Base-by-base conservation (phyloP, 352 stramenopile species). In the Phytophthora hibernalis region DNA sequence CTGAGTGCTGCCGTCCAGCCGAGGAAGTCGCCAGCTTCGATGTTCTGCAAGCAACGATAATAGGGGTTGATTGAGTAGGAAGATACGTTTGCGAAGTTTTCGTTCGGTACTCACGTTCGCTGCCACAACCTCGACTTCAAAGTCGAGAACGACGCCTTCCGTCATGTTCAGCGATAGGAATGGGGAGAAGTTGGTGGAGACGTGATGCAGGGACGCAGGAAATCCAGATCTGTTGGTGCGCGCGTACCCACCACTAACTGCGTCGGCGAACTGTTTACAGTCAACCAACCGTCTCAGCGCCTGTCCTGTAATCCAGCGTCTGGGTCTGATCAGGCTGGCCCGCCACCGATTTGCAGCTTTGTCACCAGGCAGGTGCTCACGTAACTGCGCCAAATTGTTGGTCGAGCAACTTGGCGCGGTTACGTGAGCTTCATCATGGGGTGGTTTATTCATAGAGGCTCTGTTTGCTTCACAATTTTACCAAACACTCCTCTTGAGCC, bases 51-150 rank as follows among this genome's bases (percentile, higher is more conserved):
- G 8, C 8, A 16, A 40, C n/a, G 21, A 5, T 12, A 48, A n/a
- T 40, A 40, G 33, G 11, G 13, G 5, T 40, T 24, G 18, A n/a
- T 3, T 28, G 9, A 47, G 40, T 26, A 22, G 40, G 11, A 47
- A 20, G 37, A n/a, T 16, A 38, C 15, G 3, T 47, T 47, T 40
- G 33, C 33, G n/a, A 13, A 47, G 18, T 16, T 12, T 22, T 50
- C 38, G n/a, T 43, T 44, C 3, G 16, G 26, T 10, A 22, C 38
- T 33, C 35, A 72, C 65, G 24, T 72, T 73, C 13, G 71, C 71
- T 7, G 71, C 75, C 35, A 79, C 71, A 53, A 79, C 63, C 22
- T 73, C 43, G 38, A 79, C 53, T 50, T 73, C 71, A 20, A 79
- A 60, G 37, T 79, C 63, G 26, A 79, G 58, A 16, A 64, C 10